Base-by-base conservation (phyloP, 2,329 filamentous ascomycete species). In the Pseudopyrenochaeta lycopersici region DNA sequence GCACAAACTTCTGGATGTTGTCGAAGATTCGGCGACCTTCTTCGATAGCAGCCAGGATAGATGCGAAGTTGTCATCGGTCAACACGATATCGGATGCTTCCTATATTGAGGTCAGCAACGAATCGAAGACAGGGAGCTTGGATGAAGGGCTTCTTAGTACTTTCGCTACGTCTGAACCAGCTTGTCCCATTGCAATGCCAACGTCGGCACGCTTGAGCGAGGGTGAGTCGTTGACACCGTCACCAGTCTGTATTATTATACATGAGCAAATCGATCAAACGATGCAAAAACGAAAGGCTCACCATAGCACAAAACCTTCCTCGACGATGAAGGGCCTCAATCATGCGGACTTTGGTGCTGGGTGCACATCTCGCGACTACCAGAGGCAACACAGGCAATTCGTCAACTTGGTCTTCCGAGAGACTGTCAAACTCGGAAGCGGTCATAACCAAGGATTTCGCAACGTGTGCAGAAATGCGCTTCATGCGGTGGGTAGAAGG, bases 31-130 rank as follows among this genome's bases (percentile, higher is more conserved):
- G 85, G 12, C 91, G 85, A 14, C 91, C 91, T 76, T 95, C 90
- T 63, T 90, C 89, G 60, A 95, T 91, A 4, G 91, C 90, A 30
- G 90, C 86, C 15, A 95, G 88, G 59, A 96, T 95, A 1, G 88
- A 91, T 62, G 92, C 90, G 76, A 96, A 96, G 77, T 94, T 93
- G 78, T 95, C 91, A 70, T 95, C 90, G 0, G 90, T 92, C 36
- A 96, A 80, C 31, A 96, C 90, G 83, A 96, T 95, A 68, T 96
- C 74, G 63, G 91, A 81, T 71, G 91, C 91, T 38, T 89, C 90
- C 75, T 49, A 17, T 20, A 12, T 7, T 7, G 29, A 11, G 20
- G 36, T n/a, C n/a, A n/a, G n/a, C n/a, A n/a, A n/a, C n/a, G n/a
- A 43, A 29, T 36, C 35, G 31, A 15, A 1, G 2, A 4, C 17